Conservation (phyloP, 2,329 filamentous ascomycete genomes). For the Bimuria novae-zelandiae region DNA sequence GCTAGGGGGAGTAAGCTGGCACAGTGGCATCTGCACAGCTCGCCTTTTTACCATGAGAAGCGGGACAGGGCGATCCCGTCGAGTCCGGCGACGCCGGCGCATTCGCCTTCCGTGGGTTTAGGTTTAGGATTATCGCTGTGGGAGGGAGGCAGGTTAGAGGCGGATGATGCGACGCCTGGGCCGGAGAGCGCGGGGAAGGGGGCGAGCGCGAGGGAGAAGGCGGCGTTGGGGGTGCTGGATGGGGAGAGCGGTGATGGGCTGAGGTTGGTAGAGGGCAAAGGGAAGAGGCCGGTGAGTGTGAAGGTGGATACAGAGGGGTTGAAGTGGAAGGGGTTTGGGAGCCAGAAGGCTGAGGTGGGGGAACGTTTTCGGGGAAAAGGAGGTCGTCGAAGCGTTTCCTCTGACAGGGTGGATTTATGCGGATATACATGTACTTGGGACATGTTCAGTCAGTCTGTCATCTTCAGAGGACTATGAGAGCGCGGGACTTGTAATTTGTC, state of each 20-base stretch:
- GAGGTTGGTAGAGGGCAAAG: constrained; percentile 22
- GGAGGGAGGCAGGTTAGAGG: neutral
- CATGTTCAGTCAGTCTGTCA: no score
- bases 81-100: neutral
- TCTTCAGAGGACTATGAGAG: neutral
- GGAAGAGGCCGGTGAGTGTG: constrained; percentile 15
- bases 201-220: constrained; percentile 12
- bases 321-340: constrained; percentile 26
- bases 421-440: neutral
- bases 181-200: constrained; percentile 16
- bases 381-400: constrained; percentile 28
- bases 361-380: constrained; percentile 7
- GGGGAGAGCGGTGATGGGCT: constrained; percentile 16
- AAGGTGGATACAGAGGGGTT: constrained; percentile 15
- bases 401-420: constrained; percentile 8
- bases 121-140: constrained; percentile 20
- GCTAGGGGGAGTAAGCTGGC: constrained; percentile 13
- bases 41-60: constrained; percentile 10
- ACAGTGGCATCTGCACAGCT: neutral
- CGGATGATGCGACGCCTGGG: constrained; percentile 3
- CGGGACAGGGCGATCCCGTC: constrained; percentile 4
- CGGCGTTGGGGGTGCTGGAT: constrained; percentile 19
- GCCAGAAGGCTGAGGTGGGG: constrained; percentile 26
- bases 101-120: neutral
- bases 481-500: neutral